phyloP scores from a whole-genome alignment of 2,329 filamentous ascomycete genomes.

The Macrophomina phaseolina region DNA sequence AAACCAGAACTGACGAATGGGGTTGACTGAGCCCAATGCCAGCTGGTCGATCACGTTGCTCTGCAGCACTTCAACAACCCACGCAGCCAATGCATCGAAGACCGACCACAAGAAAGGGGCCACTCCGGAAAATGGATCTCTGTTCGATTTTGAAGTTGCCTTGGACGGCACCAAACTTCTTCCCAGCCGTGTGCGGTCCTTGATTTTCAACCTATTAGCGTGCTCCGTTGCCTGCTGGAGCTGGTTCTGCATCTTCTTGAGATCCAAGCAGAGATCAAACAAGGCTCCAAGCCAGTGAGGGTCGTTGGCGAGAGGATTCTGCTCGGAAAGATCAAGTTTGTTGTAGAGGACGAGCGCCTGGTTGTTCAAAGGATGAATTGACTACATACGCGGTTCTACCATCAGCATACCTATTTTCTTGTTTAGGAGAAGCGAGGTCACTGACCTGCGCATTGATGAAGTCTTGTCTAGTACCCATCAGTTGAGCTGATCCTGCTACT shows the following conservation, averaged over 20 bases:
- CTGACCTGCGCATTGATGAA: constrained; percentile 29
- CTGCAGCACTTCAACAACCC: constrained; percentile 24
- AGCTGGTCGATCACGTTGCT: constrained; percentile 9
- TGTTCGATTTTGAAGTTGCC: constrained; percentile 24
- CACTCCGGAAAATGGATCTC: constrained; percentile 29
- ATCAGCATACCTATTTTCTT: constrained; percentile 26
- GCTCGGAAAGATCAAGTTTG: not conserved
- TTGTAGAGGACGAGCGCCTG: constrained; percentile 46
- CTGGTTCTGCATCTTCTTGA: constrained; percentile 11
- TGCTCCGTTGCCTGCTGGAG: not conserved
- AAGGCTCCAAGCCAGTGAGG: constrained; percentile 21
- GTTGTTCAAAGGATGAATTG: constrained; percentile 55
- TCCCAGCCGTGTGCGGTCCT: constrained; percentile 31
- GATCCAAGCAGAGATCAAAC: constrained; percentile 21
- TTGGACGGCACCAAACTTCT: constrained; percentile 29
- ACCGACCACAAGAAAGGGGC: constrained; percentile 29
- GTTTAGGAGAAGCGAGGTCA: constrained; percentile 28
- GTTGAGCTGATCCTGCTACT: not conserved
- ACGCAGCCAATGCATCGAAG: constrained; percentile 12
- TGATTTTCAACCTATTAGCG: constrained; percentile 21
- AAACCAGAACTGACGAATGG: constrained; percentile 51
- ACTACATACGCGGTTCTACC: constrained; percentile 33
- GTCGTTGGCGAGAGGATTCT: not conserved
- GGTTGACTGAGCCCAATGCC: constrained; percentile 33
- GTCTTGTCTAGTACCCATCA: constrained; percentile 19